These are phyloP conservation scores for Mycena alexandri DNA, from an alignment of 768 basidiomycete species.

Conservation along the genomic window DNA sequence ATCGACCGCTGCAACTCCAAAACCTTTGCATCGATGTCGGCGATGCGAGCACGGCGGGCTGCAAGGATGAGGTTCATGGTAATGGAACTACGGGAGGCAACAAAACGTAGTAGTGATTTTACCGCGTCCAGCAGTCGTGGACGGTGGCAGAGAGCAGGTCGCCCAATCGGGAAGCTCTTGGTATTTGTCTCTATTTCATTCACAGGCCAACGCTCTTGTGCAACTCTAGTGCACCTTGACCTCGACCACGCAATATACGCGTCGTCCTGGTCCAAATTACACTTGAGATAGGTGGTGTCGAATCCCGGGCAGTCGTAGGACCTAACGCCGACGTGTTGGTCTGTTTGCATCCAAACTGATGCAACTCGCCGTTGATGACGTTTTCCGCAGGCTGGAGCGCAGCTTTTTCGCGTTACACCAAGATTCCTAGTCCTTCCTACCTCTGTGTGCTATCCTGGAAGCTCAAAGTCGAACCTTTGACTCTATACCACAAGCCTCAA, in stretches of 20 bases:
- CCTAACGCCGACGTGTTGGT: background rate
- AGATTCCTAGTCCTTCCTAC: background rate
- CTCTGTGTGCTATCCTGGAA: background rate
- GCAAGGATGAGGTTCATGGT: too few relatives aligned
- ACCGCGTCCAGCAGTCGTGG: too few relatives aligned
- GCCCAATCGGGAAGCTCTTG: too few relatives aligned
- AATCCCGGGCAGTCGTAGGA: background rate
- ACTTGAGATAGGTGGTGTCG: background rate
- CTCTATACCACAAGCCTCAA: background rate
- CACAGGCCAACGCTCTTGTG: background rate
- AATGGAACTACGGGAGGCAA: too few relatives aligned
- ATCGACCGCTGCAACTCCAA: too few relatives aligned
- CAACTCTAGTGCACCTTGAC: background rate
- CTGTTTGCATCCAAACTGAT: background rate
- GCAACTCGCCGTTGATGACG: conserved; percentile 21
- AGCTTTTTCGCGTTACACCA: conserved; percentile 8
- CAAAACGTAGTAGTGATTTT: too few relatives aligned
- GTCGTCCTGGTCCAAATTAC: background rate
- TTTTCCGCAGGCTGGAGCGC: conserved; percentile 28
- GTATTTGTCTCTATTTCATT: conserved; percentile 5
- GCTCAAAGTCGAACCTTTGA: background rate
- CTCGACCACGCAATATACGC: background rate
- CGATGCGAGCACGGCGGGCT: too few relatives aligned
- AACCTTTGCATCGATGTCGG: too few relatives aligned
- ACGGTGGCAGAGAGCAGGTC: too few relatives aligned